These are phyloP conservation scores for Cryptococcus wingfieldii DNA, from an alignment of 1,284 basidiomycete species.

Conservation along the genomic window DNA sequence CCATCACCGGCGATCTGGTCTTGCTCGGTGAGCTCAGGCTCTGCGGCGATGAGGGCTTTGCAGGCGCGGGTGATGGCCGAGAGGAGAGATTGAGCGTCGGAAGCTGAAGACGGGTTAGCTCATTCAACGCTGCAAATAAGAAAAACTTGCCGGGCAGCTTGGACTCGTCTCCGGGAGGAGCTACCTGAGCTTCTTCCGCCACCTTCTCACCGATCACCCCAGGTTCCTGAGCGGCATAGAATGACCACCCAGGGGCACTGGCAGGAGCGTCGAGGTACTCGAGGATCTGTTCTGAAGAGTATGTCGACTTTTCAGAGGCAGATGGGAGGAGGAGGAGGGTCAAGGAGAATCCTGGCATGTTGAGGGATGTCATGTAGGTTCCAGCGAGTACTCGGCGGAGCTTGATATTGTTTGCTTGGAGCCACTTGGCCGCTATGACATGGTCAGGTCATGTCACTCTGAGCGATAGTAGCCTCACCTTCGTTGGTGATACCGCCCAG, in stretches of 20 bases:
- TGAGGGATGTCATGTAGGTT: constrained; percentile 86
- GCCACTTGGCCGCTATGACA: constrained; percentile 52
- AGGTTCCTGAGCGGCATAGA: constrained; percentile 44
- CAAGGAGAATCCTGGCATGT: constrained; percentile 91
- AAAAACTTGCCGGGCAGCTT: constrained; percentile 31
- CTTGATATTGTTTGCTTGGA: constrained; percentile 58
- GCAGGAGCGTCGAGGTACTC: constrained; percentile 71
- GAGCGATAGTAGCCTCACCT: constrained; percentile 17
- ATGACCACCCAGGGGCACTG: constrained; percentile 75
- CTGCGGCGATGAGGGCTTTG: constrained; percentile 65
- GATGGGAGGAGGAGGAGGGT: constrained; percentile 75
- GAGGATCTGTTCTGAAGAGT: constrained; percentile 57
- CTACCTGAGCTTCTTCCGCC: constrained; percentile 15
- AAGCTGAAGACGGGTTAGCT: constrained; percentile 10
- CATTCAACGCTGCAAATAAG: not conserved
- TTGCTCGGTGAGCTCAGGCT: constrained; percentile 82
- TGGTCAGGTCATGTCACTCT: not conserved
- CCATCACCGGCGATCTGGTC: constrained; percentile 63
- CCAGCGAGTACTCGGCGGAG: constrained; percentile 67
- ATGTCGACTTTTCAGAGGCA: constrained; percentile 43
- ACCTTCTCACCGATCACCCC: constrained; percentile 23
- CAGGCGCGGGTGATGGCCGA: constrained; percentile 61
- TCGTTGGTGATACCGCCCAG: constrained; percentile 66
- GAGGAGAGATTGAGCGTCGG: constrained; percentile 29
- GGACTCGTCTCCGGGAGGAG: constrained; percentile 24